Evolutionary conservation across 2,329 filamentous ascomycete species (phyloP), one percentile per base, ranked within the genome.

Genomic region (Aureobasidium sp.): DNA sequence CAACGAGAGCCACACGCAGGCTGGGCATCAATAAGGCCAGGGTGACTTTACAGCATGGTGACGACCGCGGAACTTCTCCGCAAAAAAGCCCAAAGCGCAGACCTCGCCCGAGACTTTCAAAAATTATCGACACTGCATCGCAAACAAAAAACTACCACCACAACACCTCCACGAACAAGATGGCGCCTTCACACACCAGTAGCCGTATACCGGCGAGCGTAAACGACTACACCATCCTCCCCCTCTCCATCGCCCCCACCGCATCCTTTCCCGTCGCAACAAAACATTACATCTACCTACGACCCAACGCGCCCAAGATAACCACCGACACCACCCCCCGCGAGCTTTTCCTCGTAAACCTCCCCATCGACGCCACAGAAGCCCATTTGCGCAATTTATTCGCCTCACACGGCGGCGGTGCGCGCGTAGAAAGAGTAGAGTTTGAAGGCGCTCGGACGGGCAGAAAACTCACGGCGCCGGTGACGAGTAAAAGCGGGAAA

Each of bases 321-420:
- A 85, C 89, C 15, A 88, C 88, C 8, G 80, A 83, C 61, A 83
- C 89, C 73, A 88, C 93, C 68, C 78, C 84, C 17, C 87, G 92
- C 68, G 91, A 89, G 64, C 81, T 99, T 20, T 99, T 96, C 75
- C 73, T 96, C n/a, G 89, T 92, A 66, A 97, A 99, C 70, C 78
- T 95, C 0, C 94, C 94, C 7, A 81, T 88, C 65, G 92, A 97
- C 71, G 87, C 90, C 63, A 95, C 90, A 5, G 87, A 90, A 62
- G 74, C 80, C 1, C 89, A 92, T 69, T 81, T 97, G 45, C 86
- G 90, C 48, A 81, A 86, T 45, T 77, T 97, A 0, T 95, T 97
- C 68, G 78, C 84, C 0, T 79, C 82, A 0, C 83, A 95, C 9
- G 86, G 88, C 0, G 89, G 90, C 8, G 86, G 88, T 0, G 89